Base-by-base conservation (phyloP, 306 rosid genomes). In the Malus orientalis region DNA sequence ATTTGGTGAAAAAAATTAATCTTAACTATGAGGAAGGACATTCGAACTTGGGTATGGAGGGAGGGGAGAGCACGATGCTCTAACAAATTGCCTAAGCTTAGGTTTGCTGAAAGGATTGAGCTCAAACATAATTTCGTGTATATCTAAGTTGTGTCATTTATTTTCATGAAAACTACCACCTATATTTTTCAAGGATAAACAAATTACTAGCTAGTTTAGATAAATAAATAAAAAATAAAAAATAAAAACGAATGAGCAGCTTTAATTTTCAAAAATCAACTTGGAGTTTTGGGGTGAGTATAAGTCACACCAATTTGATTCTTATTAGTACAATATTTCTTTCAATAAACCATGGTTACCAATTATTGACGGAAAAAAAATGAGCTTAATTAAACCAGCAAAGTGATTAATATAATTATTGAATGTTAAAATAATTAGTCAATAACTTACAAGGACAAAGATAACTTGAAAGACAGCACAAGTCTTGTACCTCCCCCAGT, bases 401-500 rank as follows among this genome's bases (percentile, higher is more conserved):
- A 58, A 58, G 23, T 61, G 33, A 27, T 61, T 13, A 27, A 61
- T 27, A 27, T 1, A 25, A 7, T 61, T 27, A 12, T 61, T 27
- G 38, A 29, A 61, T 61, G 7, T 16, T 49, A 49, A 49, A 25
- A 9, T 6, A 27, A 5, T 61, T 10, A 66, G 29, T n/a, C 5
- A 38, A 5, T 10, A 66, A 76, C 96, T 85, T 88, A 92, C 93
- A 38, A 86, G 4, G 76, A 92, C 86, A 76, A 90, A 89, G 58
- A 90, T 87, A 80, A 77, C 74, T 53, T 90, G 97, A 81, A 91
- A 91, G 53, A 91, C 20, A 19, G 89, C 93, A 70, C 97, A 89
- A 45, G 95, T 88, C 64, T 65, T 85, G 85, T 76, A 91, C 70
- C 97, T 90, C 4, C 97, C 97, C 91, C 84, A 90, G 75, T 92